phyloP scores from a whole-genome alignment of 75 land plant genomes.

The Cupressus sempervirens region DNA sequence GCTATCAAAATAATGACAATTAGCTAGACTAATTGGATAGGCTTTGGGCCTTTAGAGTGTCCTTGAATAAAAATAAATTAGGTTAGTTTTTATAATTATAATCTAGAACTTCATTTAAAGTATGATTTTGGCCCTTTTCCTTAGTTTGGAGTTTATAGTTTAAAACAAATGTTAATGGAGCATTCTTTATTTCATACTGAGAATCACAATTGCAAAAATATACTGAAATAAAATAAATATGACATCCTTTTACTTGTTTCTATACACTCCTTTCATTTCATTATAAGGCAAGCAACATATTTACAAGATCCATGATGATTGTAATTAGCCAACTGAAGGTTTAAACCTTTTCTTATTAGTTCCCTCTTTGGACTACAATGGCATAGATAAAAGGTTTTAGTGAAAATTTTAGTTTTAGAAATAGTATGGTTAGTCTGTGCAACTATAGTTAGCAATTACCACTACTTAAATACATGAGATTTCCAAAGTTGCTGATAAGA shows the following conservation, averaged over 20 bases:
- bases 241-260: not conserved
- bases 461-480: not conserved
- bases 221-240: not conserved
- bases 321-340: not conserved
- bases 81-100: constrained; percentile 34
- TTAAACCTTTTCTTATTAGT: not conserved
- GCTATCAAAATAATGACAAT: constrained; percentile 67
- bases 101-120: not conserved
- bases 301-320: not conserved
- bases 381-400: not conserved
- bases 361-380: not conserved
- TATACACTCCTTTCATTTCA: not conserved
- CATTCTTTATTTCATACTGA: not conserved
- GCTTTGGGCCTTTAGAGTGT: constrained; percentile 77
- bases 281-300: not conserved
- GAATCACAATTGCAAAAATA: not conserved
- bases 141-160: not conserved
- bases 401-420: not conserved
- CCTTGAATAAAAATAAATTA: constrained; percentile 96
- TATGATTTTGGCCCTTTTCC: not conserved
- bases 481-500: too few relatives aligned
- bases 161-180: not conserved
- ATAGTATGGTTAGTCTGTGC: not conserved
- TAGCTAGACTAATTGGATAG: constrained; percentile 83
- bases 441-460: not conserved